phyloP scores from a whole-genome alignment of 2,329 filamentous ascomycete genomes.

The Blastomyces percursus region DNA sequence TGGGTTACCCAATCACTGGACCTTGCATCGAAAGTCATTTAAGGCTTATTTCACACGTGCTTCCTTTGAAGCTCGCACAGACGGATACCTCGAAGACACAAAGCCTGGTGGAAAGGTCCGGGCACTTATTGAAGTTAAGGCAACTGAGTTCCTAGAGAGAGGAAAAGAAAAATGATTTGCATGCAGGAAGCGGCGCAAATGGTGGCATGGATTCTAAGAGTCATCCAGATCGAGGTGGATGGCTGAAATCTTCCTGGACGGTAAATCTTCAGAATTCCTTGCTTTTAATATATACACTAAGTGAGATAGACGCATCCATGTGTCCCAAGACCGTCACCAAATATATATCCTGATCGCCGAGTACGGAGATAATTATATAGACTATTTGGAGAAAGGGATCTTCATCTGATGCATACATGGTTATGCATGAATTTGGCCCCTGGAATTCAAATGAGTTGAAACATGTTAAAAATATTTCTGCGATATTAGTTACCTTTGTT shows the following conservation, averaged over 20 bases:
- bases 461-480: slow-evolving; percentile 4
- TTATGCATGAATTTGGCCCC: slow-evolving; percentile 7
- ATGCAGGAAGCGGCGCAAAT: slow-evolving; percentile 16
- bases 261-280: too few relatives aligned
- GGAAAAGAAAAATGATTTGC: slow-evolving; percentile 2
- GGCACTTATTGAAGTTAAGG: too few relatives aligned
- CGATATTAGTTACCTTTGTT: slow-evolving; percentile 7
- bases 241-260: background rate
- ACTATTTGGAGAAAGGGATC: slow-evolving; percentile 3
- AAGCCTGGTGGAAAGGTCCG: slow-evolving; percentile 1
- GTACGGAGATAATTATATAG: slow-evolving; percentile 1
- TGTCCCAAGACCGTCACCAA: slow-evolving; percentile 6
- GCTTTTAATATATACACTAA: background rate
- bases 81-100: slow-evolving; percentile 14
- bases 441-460: slow-evolving; percentile 1
- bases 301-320: slow-evolving; percentile 4
- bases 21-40: slow-evolving; percentile 12
- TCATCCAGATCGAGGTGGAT: slow-evolving; percentile 1
- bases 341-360: slow-evolving; percentile 4
- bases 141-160: too few relatives aligned
- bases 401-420: slow-evolving; percentile 3
- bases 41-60: slow-evolving; percentile 9
- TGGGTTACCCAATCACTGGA: slow-evolving; percentile 9
- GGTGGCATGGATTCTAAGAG: slow-evolving; percentile 12
- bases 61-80: slow-evolving; percentile 14